Evolutionary conservation across 2,329 filamentous ascomycete species (phyloP).

Genomic region (Trichoderma semiorbis): DNA sequence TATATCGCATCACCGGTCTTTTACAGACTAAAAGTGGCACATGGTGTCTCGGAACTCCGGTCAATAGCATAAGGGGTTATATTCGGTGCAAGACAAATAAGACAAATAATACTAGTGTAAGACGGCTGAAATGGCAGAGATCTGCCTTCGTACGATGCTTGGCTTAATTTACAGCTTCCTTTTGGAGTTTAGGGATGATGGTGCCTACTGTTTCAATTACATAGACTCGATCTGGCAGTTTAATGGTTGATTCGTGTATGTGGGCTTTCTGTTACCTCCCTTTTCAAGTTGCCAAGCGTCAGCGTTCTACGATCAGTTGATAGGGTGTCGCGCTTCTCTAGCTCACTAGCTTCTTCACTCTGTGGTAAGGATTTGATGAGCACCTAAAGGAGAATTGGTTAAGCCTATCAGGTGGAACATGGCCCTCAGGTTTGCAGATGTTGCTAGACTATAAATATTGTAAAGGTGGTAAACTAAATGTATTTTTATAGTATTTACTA

Average conservation of each 20-base stretch:
- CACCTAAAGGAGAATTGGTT: too few species aligned
- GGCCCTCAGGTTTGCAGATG: too few species aligned
- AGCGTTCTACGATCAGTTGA: not conserved
- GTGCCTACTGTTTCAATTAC: not conserved
- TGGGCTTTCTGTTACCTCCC: not conserved
- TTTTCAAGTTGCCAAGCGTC: not conserved
- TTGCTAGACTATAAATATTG: too few species aligned
- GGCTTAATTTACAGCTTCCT: not conserved
- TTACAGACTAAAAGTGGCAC: not conserved
- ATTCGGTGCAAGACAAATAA: not conserved
- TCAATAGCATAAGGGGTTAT: conserved; percentile 1
- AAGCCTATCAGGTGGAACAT: too few species aligned
- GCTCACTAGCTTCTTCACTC: not conserved
- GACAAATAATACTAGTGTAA: not conserved
- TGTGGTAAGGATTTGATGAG: not conserved
- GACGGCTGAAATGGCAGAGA: not conserved
- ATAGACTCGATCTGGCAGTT: not conserved
- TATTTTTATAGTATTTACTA: too few species aligned
- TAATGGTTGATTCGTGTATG: not conserved
- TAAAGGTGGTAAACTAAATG: too few species aligned
- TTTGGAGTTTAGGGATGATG: not conserved
- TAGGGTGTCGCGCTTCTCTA: not conserved
- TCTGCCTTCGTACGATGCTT: not conserved
- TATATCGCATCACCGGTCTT: not conserved
- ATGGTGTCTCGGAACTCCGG: not conserved